Evolutionary conservation across 1,139 yeast species (phyloP), one percentile per base, ranked within the genome.

Genomic region (Debaryomyces subglobosus): DNA sequence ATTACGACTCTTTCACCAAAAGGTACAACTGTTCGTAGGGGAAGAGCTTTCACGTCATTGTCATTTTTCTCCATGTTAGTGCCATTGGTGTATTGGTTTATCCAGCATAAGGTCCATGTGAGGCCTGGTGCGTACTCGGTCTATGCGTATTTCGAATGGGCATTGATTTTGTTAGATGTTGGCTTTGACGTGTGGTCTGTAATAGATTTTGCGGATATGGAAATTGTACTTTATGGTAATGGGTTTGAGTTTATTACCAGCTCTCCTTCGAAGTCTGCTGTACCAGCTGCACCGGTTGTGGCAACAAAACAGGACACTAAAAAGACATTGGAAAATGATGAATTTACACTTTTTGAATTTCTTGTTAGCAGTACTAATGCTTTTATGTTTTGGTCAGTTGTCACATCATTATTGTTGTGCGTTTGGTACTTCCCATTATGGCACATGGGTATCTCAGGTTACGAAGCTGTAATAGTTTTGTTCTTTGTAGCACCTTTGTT

Each of bases 381-480:
- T 5, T 86, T 82, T 63, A 76, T 89, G 49, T 89, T 89, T 64
- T 94, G 97, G 97, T 78, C 97, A 0, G 84, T 86, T 16, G 58
- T 83, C 44, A 87, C 98, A 1, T 81, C 97, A 0, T 72, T 94
- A 53, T 87, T 91, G 46, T 78, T 95, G 50, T 83, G 95, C 61
- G 85, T 94, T 44, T 94, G 99, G 99, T 90, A 89, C 71, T 94
- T 94, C 76, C 99, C 99, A 15, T 76, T 94, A 53, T 94, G 99
- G 99, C 82, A 87, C 63, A 91, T 94, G 98, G 98, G 98, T 7
- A 86, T 94, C 49, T 87, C 96, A 2, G 99, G 99, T 3, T 91
- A 88, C 64, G 99, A 94, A 67, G 87, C 88, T 0, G 79, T 84
- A 2, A 74, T 90, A 43, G 53, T 67, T 10, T 63, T 84, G 3